phyloP scores from a whole-genome alignment of 164 flowering plant species.

The Echeveria elegans region DNA sequence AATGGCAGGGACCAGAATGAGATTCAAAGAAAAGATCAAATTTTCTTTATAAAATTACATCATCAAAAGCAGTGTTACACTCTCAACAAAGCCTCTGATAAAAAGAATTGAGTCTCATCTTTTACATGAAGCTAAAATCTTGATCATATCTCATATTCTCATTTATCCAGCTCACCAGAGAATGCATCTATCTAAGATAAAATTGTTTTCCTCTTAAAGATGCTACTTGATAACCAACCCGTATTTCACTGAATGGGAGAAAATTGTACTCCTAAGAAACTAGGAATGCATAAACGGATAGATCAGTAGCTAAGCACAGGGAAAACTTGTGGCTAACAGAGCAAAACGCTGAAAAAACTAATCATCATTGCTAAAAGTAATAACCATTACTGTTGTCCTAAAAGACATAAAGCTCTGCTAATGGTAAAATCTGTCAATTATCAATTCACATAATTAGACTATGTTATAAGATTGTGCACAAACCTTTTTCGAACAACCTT shows the following conservation, averaged over 20 bases:
- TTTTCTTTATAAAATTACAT: background rate
- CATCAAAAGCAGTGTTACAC: constrained; percentile 1
- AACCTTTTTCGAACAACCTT: background rate
- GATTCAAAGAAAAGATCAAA: background rate
- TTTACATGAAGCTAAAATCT: constrained; percentile 1
- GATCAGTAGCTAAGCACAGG: background rate
- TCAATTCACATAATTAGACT: background rate
- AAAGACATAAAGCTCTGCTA: background rate
- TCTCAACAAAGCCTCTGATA: background rate
- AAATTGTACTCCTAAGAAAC: background rate
- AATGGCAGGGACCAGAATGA: constrained; percentile 1
- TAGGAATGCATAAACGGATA: background rate
- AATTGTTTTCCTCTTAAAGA: background rate
- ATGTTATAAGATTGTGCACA: background rate
- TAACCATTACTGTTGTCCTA: background rate
- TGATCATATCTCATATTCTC: background rate
- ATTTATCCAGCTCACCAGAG: background rate
- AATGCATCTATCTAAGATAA: background rate
- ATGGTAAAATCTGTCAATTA: background rate
- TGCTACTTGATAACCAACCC: background rate
- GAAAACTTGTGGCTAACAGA: background rate
- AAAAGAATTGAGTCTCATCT: constrained; percentile 7
- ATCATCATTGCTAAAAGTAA: background rate
- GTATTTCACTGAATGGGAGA: background rate
- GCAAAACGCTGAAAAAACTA: background rate